These are phyloP conservation scores for Theileria equi DNA, from an alignment of 169 alveolate species.

Conservation along the genomic window DNA sequence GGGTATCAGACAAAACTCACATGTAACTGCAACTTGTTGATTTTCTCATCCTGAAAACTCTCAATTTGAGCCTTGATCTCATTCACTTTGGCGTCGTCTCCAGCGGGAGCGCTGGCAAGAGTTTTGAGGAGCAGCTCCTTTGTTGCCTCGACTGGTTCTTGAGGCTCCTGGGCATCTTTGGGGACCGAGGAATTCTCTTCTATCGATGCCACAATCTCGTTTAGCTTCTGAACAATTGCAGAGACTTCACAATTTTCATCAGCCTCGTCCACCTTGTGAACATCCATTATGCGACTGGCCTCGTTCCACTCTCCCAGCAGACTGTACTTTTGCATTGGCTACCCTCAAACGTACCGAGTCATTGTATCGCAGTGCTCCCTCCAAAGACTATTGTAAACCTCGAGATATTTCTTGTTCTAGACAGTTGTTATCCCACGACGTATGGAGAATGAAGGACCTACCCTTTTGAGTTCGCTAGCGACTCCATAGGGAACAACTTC, in stretches of 20 bases:
- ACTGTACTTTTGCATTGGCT: slow-evolving; percentile 17
- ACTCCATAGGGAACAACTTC: slow-evolving; percentile 4
- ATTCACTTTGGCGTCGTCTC: background rate
- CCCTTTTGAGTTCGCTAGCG: background rate
- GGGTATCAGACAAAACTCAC: background rate
- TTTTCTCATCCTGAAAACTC: slow-evolving; percentile 13
- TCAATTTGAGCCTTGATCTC: background rate
- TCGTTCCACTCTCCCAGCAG: slow-evolving; percentile 51
- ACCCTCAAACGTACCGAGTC: slow-evolving; percentile 18
- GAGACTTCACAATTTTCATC: slow-evolving; percentile 21
- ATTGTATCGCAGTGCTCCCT: slow-evolving; percentile 52
- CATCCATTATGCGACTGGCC: slow-evolving; percentile 14
- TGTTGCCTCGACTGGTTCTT: background rate
- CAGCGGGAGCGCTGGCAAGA: too few species aligned
- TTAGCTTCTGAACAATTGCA: slow-evolving; percentile 27
- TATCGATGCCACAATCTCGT: slow-evolving; percentile 10
- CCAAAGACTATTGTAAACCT: slow-evolving; percentile 53
- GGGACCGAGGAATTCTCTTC: background rate
- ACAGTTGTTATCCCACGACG: background rate
- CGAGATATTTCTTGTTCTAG: slow-evolving; percentile 37
- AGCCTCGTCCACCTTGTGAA: slow-evolving; percentile 10
- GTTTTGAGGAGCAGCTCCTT: background rate
- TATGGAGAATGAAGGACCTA: background rate
- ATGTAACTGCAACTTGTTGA: slow-evolving; percentile 36
- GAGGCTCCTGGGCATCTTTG: background rate